phyloP scores from a whole-genome alignment of 1,139 yeast species.

The Saccharomyces hybrid region DNA sequence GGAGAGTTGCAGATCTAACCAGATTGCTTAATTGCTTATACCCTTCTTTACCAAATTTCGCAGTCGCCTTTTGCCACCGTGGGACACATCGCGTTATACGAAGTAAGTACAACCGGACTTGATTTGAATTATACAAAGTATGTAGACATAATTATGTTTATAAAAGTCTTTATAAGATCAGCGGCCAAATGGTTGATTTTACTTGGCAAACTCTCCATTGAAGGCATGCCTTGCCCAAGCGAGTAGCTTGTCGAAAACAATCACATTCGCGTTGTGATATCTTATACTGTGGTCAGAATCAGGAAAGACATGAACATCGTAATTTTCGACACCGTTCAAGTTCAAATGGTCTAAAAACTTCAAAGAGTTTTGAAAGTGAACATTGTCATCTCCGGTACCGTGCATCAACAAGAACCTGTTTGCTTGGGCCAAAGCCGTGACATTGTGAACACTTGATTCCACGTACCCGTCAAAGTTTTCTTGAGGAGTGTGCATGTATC shows the following conservation, averaged over 20 bases:
- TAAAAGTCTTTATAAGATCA: not conserved
- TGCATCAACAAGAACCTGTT: constrained; percentile 62
- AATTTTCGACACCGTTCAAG: constrained; percentile 53
- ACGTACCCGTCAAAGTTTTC: constrained; percentile 52
- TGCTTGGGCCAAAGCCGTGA: constrained; percentile 39
- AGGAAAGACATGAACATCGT: constrained; percentile 68
- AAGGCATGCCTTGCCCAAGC: constrained; percentile 53
- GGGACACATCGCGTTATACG: not conserved
- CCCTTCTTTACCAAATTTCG: not conserved
- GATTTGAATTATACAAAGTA: not conserved
- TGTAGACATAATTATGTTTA: not conserved
- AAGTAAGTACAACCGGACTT: not conserved
- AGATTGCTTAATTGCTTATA: not conserved
- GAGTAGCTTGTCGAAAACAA: constrained; percentile 58
- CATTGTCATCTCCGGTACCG: constrained; percentile 80
- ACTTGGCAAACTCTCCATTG: constrained; percentile 35
- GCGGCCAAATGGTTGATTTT: not conserved
- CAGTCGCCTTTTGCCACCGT: not conserved
- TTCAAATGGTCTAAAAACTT: constrained; percentile 57
- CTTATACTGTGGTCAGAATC: constrained; percentile 69
- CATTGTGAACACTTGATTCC: constrained; percentile 46
- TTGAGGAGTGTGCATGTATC: constrained; percentile 67
- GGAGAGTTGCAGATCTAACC: not conserved
- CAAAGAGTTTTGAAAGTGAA: constrained; percentile 66
- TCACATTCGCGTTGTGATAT: constrained; percentile 60